Evolutionary conservation across 202 grass and related monocot species (phyloP), one percentile per base, ranked within the genome.

Genomic region (Schoenoplectus triqueter): DNA sequence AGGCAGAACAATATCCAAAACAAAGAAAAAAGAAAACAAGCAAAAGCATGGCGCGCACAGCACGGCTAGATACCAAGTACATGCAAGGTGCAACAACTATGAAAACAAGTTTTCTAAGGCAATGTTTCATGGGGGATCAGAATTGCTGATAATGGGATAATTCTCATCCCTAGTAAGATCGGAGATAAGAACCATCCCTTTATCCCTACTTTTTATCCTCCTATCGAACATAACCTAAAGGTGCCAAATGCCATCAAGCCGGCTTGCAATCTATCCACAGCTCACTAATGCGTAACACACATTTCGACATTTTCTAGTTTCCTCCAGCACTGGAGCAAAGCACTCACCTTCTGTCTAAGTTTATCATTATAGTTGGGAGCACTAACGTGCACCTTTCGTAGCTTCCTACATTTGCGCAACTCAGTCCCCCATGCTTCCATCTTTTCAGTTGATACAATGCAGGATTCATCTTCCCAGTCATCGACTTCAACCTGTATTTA

Each of bases 401-500:
- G 67, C 40, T 69, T 69, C 67, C 15, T 69, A 40, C 67, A 69
- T 46, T 69, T 69, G 0, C 4, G 4, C 6, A 69, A 5, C 41
- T 46, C 67, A 45, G 45, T 69, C 4, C 67, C 41, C 67, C 67
- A 69, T 39, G 22, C 67, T 69, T 69, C 41, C 67, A 69, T 45
- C 5, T 71, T 71, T 47, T 71, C 6, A 48, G 13, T 18, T 17
- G 4, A 71, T 48, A 48, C 42, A 48, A 71, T 9, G 42, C 68
- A 71, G 42, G 68, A 48, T 15, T n/a, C 7, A 5, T 71, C 41
- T 48, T 71, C 15, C 13, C 14, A 47, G 68, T 47, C 13, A 46
- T 71, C 44, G 1, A 71, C 15, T 47, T 6, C 15, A 17, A 46
- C 41, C 68, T 71, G 41, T 67, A 41, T 67, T 67, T 10, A 42